phyloP scores from a whole-genome alignment of 768 basidiomycete genomes.

The Amanita brunnescens region DNA sequence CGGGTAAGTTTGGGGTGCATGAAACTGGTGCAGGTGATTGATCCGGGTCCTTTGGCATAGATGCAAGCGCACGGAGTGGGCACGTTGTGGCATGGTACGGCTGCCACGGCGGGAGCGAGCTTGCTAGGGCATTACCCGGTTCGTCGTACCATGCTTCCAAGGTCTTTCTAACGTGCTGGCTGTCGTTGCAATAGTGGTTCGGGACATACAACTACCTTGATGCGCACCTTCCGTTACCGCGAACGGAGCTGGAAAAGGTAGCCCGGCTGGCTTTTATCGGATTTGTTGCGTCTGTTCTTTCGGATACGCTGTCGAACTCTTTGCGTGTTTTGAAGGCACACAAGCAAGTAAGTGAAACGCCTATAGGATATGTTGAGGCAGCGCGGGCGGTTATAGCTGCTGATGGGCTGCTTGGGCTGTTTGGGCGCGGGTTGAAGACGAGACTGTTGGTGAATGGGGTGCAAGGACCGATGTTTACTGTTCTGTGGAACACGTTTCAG shows the following conservation, averaged over 20 bases:
- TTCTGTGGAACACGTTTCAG: conserved; percentile 87
- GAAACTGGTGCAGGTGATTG: not conserved
- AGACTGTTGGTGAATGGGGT: conserved; percentile 84
- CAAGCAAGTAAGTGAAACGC: conserved; percentile 78
- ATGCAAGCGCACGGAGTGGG: conserved; percentile 68
- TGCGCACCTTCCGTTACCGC: conserved; percentile 46
- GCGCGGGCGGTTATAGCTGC: conserved; percentile 65
- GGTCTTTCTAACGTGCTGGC: not conserved
- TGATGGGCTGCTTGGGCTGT: conserved; percentile 74
- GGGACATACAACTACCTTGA: conserved; percentile 79
- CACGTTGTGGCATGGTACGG: conserved; percentile 82
- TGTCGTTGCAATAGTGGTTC: conserved; percentile 51
- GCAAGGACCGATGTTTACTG: conserved; percentile 85
- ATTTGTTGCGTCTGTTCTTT: conserved; percentile 76
- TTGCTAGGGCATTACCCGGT: conserved; percentile 91
- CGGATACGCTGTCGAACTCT: conserved; percentile 83
- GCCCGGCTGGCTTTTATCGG: conserved; percentile 84
- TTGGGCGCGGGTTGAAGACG: conserved; percentile 87
- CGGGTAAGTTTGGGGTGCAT: conserved; percentile 46
- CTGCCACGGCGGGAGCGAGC: conserved; percentile 89
- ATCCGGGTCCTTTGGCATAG: too few relatives aligned
- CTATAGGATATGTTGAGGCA: conserved; percentile 72
- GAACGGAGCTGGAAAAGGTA: conserved; percentile 49
- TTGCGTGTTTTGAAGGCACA: conserved; percentile 94
- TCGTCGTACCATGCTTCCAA: conserved; percentile 17